These are phyloP conservation scores for Lecanicillium sp. DNA, from an alignment of 2,329 filamentous ascomycete species.

Conservation along the genomic window DNA sequence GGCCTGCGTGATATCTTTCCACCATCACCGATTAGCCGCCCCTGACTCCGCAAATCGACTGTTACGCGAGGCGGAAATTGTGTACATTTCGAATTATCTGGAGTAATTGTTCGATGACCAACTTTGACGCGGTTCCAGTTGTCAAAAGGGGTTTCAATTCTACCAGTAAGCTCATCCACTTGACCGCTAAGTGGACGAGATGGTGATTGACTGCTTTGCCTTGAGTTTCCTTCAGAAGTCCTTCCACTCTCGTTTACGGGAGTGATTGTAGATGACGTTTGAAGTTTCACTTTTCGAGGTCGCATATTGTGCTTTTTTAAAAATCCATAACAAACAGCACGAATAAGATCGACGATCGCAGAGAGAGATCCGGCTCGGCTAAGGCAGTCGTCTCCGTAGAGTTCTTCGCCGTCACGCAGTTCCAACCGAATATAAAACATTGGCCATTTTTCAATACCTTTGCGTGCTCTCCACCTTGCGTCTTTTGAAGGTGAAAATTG, in stretches of 20 bases:
- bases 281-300: constrained; percentile 34
- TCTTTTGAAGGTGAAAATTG: constrained; percentile 6
- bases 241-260: too few relatives aligned
- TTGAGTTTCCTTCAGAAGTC: too few relatives aligned
- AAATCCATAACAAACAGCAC: constrained; percentile 64
- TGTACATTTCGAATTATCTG: neutral
- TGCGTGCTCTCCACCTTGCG: constrained; percentile 35
- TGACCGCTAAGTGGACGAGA: too few relatives aligned
- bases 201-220: constrained; percentile 1
- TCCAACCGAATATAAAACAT: constrained; percentile 77
- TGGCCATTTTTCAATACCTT: constrained; percentile 72
- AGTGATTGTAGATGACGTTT: constrained; percentile 6
- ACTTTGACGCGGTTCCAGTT: constrained; percentile 29
- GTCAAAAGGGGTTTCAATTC: constrained; percentile 20
- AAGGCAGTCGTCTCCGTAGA: constrained; percentile 23
- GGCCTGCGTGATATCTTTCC: constrained; percentile 36
- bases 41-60: constrained; percentile 10
- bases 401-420: constrained; percentile 19
- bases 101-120: constrained; percentile 10
- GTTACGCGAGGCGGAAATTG: constrained; percentile 4
- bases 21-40: constrained; percentile 26
- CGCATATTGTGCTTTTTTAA: constrained; percentile 63
- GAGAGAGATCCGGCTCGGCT: constrained; percentile 31
- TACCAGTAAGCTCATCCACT: too few relatives aligned
- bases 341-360: constrained; percentile 49